Conservation (phyloP, 2,329 filamentous ascomycete species). For the Didymella lethalis region DNA sequence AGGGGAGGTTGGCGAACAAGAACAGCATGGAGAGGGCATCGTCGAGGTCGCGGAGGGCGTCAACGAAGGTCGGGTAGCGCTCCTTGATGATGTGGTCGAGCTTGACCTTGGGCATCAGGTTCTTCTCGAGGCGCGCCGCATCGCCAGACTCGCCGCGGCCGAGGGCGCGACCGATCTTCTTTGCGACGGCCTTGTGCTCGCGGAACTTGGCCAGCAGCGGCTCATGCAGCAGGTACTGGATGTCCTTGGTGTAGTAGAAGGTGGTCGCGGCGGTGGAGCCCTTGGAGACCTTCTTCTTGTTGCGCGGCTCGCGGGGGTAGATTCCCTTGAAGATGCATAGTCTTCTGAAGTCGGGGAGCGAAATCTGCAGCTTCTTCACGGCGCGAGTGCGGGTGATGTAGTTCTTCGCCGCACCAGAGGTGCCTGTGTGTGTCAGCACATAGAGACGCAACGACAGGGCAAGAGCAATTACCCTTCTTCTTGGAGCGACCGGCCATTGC, state of each 20-base stretch:
- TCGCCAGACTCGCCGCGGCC: slow-evolving; percentile 90
- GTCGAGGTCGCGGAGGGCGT: slow-evolving; percentile 92
- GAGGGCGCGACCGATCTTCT: slow-evolving; percentile 94
- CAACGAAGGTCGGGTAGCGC: slow-evolving; percentile 95
- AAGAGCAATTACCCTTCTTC: slow-evolving; percentile 68
- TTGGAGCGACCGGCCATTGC: slow-evolving; percentile 50
- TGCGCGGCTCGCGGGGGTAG: slow-evolving; percentile 95
- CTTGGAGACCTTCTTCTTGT: slow-evolving; percentile 95
- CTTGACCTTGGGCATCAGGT: slow-evolving; percentile 85
- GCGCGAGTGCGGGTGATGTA: slow-evolving; percentile 97
- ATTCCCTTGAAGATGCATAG: slow-evolving; percentile 99
- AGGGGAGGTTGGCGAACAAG: slow-evolving; percentile 94
- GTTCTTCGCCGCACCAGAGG: slow-evolving; percentile 93
- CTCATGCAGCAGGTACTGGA: slow-evolving; percentile 97
- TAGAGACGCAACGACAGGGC: not conserved
- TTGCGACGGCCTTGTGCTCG: slow-evolving; percentile 94
- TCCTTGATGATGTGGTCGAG: slow-evolving; percentile 98
- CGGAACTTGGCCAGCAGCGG: slow-evolving; percentile 93
- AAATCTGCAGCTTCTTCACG: slow-evolving; percentile 96
- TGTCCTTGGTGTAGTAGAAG: slow-evolving; percentile 92
- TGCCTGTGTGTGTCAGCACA: slow-evolving; percentile 60
- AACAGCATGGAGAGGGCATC: slow-evolving; percentile 97
- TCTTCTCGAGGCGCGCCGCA: slow-evolving; percentile 89
- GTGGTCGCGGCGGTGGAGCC: slow-evolving; percentile 89
- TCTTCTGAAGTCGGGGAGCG: slow-evolving; percentile 94